These are phyloP conservation scores for Myriosclerotinia curreyana DNA, from an alignment of 2,329 filamentous ascomycete species.

Conservation along the genomic window DNA sequence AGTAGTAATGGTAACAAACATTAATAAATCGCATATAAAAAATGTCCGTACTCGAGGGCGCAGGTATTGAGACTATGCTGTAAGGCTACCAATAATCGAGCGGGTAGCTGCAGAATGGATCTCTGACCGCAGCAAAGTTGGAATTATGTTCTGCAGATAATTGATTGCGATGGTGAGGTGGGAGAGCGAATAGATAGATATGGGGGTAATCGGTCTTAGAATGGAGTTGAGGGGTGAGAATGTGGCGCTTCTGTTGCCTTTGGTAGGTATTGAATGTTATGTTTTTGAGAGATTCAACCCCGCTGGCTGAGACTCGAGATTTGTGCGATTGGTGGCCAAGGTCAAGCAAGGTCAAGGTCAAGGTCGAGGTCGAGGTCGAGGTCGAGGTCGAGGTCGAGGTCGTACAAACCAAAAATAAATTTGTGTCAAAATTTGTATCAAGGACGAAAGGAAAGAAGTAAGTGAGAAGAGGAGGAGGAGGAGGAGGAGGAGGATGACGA, in stretches of 20 bases:
- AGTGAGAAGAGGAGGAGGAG: too few species aligned
- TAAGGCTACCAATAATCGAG: slow-evolving; percentile 19
- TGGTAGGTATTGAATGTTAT: not conserved
- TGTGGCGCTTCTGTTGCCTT: slow-evolving; percentile 20
- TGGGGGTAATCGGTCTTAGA: slow-evolving; percentile 7
- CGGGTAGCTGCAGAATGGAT: slow-evolving; percentile 16
- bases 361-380: not conserved
- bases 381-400: not conserved
- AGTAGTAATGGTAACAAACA: not conserved
- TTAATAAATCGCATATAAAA: slow-evolving; percentile 8
- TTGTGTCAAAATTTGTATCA: not conserved
- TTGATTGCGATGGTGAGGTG: not conserved
- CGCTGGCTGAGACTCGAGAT: slow-evolving; percentile 8
- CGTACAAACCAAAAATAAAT: not conserved
- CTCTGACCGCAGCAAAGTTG: slow-evolving; percentile 9
- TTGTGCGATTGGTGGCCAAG: not conserved
- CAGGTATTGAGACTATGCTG: not conserved
- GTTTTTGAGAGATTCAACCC: slow-evolving; percentile 7
- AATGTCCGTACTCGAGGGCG: too few species aligned
- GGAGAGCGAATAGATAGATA: not conserved
- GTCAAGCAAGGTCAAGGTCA: not conserved
- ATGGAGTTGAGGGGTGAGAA: slow-evolving; percentile 7
- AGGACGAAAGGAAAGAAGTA: not conserved
- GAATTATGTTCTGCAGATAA: slow-evolving; percentile 17
- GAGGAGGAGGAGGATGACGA: not conserved